These are phyloP conservation scores for Diphasiastrum complanatum DNA, from an alignment of 83 land plant genomes.

Conservation along the genomic window DNA sequence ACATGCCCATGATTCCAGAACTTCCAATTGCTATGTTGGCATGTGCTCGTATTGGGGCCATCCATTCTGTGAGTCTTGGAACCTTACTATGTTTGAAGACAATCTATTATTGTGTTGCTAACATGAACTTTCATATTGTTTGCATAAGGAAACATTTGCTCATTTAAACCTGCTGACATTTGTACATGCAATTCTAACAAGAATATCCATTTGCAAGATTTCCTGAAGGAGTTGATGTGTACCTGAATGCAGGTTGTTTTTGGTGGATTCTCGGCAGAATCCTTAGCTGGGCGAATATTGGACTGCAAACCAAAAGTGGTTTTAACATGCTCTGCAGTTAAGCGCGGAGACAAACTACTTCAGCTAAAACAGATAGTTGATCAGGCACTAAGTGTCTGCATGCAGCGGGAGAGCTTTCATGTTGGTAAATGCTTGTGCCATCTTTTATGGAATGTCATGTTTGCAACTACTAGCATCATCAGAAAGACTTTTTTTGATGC, in stretches of 20 bases:
- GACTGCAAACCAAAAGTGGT: slow-evolving; percentile 23
- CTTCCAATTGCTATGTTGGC: slow-evolving; percentile 29
- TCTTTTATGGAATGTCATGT: neutral
- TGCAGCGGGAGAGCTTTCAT: slow-evolving; percentile 5
- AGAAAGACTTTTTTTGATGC: no score
- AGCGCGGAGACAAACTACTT: slow-evolving; percentile 18
- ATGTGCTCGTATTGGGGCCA: slow-evolving; percentile 34
- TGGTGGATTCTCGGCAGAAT: slow-evolving; percentile 28
- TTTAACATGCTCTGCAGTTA: slow-evolving; percentile 19
- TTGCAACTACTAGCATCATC: no score
- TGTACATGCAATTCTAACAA: neutral
- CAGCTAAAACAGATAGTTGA: slow-evolving; percentile 17
- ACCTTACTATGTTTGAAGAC: no score
- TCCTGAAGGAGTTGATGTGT: neutral
- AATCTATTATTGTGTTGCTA: no score
- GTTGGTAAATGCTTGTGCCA: slow-evolving; percentile 4
- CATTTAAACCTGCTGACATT: neutral
- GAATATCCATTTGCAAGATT: neutral
- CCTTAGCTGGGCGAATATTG: slow-evolving; percentile 25
- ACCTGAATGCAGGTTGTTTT: slow-evolving; percentile 22
- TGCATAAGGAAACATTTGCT: no score
- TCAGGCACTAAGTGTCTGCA: slow-evolving; percentile 16
- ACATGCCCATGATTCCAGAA: slow-evolving; percentile 29
- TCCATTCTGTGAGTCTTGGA: slow-evolving; percentile 25
- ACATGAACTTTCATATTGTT: neutral